Evolutionary conservation across 495 filamentous ascomycete species (phyloP).

Genomic region (Neurospora hispaniola): DNA sequence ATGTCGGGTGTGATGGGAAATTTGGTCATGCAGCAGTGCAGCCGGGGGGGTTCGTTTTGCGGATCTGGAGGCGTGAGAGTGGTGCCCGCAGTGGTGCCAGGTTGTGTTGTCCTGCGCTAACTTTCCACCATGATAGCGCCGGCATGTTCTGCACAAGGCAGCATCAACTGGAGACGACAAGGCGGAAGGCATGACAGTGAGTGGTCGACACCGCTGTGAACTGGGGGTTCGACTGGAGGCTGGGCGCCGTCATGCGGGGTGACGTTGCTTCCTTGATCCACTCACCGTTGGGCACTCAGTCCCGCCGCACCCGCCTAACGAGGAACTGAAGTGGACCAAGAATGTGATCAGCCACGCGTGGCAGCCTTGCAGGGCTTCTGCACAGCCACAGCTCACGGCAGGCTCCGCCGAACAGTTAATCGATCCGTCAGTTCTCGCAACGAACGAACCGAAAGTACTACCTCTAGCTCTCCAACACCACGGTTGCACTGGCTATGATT

Average conservation of each 20-base stretch:
- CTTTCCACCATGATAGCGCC: not conserved
- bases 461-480: too few relatives aligned
- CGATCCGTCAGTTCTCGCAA: too few relatives aligned
- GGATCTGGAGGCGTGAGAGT: not conserved
- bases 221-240: not conserved
- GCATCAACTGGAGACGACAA: not conserved
- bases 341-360: not conserved
- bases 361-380: not conserved
- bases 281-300: not conserved
- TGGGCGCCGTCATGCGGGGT: not conserved
- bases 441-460: too few relatives aligned
- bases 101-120: not conserved
- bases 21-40: not conserved
- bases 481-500: not conserved
- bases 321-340: not conserved
- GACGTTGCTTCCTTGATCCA: conserved; percentile 1
- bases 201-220: not conserved
- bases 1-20: not conserved
- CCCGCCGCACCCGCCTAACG: too few relatives aligned
- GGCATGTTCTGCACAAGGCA: not conserved
- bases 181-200: not conserved
- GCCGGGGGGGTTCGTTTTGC: not conserved
- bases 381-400: not conserved
- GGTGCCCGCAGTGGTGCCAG: not conserved
- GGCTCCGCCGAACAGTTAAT: too few relatives aligned